phyloP scores from a whole-genome alignment of 345 rosid species.

The Citrus reticulata region DNA sequence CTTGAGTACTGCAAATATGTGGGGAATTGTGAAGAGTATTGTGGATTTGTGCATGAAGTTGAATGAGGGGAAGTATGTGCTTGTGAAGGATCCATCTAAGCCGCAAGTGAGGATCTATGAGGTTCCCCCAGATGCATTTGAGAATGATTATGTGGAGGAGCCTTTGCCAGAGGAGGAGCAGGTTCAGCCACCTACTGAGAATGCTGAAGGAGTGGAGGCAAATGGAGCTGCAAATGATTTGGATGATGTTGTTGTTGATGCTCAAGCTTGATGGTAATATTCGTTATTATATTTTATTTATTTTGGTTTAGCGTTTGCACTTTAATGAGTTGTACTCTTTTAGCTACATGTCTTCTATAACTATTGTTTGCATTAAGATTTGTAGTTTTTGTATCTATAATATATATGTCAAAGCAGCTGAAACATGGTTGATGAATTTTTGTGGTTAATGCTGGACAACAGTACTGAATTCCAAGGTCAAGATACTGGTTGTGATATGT shows the following conservation, averaged over 20 bases:
- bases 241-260: slow-evolving; percentile 49
- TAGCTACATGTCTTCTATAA: not conserved
- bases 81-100: slow-evolving; percentile 91
- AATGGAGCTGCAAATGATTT: slow-evolving; percentile 38
- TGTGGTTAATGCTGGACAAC: not conserved
- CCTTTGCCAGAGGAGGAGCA: slow-evolving; percentile 88
- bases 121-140: slow-evolving; percentile 97
- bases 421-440: not conserved
- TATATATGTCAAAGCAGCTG: not conserved
- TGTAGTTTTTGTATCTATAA: not conserved
- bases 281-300: not conserved
- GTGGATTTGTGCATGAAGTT: slow-evolving; percentile 93
- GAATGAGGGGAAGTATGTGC: slow-evolving; percentile 89
- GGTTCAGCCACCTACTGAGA: slow-evolving; percentile 73
- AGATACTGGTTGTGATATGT: not conserved
- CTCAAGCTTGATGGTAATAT: slow-evolving; percentile 45
- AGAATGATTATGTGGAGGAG: slow-evolving; percentile 95
- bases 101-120: slow-evolving; percentile 93
- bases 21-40: slow-evolving; percentile 96
- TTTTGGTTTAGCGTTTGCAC: not conserved
- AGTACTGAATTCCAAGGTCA: not conserved
- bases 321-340: not conserved
- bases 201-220: slow-evolving; percentile 50
- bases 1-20: slow-evolving; percentile 83
- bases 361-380: not conserved